These are phyloP conservation scores for Asclepias syriaca DNA, from an alignment of 257 asterid species.

Conservation along the genomic window DNA sequence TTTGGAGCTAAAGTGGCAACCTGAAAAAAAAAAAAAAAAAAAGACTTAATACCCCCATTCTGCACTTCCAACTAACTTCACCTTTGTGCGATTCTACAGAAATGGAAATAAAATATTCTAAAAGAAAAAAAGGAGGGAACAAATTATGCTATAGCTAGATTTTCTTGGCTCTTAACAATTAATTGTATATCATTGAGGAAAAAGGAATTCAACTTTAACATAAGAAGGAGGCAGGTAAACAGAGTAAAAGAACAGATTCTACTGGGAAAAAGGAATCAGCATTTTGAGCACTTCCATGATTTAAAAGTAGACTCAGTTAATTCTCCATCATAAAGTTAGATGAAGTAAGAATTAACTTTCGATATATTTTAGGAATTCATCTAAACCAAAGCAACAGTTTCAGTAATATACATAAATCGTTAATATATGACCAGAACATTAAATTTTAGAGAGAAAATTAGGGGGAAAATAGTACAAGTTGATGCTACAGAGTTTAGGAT, in stretches of 20 bases:
- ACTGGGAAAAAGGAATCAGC: too few species aligned
- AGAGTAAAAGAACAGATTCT: too few species aligned
- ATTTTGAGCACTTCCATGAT: too few species aligned
- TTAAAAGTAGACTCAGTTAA: too few species aligned
- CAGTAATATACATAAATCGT: too few species aligned
- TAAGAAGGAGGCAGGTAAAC: background rate
- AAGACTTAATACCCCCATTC: background rate
- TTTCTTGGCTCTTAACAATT: background rate
- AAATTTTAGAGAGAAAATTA: background rate
- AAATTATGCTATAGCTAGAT: background rate
- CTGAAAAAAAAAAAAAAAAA: slow-evolving; percentile 7
- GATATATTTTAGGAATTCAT: background rate
- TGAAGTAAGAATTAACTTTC: too few species aligned
- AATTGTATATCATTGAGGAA: background rate
- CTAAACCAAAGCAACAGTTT: background rate
- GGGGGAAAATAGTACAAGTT: too few species aligned
- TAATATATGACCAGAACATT: too few species aligned
- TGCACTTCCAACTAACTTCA: background rate
- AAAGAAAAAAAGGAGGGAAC: background rate
- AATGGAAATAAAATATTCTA: background rate
- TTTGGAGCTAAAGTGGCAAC: slow-evolving; percentile 36
- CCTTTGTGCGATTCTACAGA: background rate
- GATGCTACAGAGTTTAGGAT: too few species aligned
- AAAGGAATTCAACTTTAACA: background rate
- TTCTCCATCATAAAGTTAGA: too few species aligned